Base-by-base conservation (phyloP, 345 rosid species). In the Conringia planisiliqua region DNA sequence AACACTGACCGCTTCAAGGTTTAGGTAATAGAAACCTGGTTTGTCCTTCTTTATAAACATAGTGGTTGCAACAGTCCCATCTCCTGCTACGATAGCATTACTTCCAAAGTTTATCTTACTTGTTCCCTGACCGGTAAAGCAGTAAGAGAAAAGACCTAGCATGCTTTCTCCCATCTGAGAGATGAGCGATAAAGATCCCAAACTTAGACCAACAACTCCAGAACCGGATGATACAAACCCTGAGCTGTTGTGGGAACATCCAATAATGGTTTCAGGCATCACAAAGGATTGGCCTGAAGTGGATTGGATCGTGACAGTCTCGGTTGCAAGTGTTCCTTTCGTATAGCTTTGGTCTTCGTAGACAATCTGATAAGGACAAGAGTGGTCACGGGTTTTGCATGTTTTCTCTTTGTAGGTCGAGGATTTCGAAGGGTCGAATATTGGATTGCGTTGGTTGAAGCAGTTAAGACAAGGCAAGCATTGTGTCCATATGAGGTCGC, bases 391-490 rank as follows among this genome's bases (percentile, higher is more conserved):
- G 7, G 9, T 8, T n/a, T 30, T 17, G n/a, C 77, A 73, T 13
- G 0, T 65, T 29, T 14, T n/a, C 26, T 18, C 7, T 58, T 35
- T 52, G 58, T 52, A 52, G 39, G 63, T 33, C 12, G 38, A 30
- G 11, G 66, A 73, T 35, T 22, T 64, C 0, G 59, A 32, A 56
- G 66, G 78, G 40, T 74, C 59, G 20, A 55, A 44, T 4, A 74
- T 56, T 0, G 78, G 66, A 74, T 27, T 20, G 3, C 0, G 1
- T 40, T 57, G 72, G 12, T 12, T 3, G 52, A 6, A 66, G 12
- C 78, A 74, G 61, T 46, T 26, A 36, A 20, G 1, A 36, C 72
- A 74, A 36, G 66, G 66, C 26, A 66, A 46, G 14, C 78, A 74
- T 74, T 74, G 78, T 66, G 43, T 46, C 72, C 72, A 74, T 16